phyloP scores from a whole-genome alignment of 495 filamentous ascomycete species.

The Lepidopterella palustris region DNA sequence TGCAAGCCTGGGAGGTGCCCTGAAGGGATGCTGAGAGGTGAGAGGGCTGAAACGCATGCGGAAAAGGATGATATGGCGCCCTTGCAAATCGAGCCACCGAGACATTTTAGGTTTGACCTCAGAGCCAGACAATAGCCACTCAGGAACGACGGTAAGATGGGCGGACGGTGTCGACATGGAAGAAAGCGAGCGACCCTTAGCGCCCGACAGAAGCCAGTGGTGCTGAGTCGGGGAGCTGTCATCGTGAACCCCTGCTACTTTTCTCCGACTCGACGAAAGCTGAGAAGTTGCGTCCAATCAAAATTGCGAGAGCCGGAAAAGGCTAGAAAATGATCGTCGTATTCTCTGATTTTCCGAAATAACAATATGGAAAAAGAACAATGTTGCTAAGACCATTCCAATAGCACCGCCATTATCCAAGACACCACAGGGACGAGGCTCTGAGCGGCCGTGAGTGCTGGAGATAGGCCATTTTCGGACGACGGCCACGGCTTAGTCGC shows the following conservation, averaged over 20 bases:
- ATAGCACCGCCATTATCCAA: slow-evolving; percentile 12
- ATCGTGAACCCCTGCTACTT: slow-evolving; percentile 16
- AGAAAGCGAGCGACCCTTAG: slow-evolving; percentile 12
- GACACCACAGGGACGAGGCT: slow-evolving; percentile 1
- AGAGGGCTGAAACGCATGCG: slow-evolving; percentile 26
- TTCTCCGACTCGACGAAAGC: slow-evolving; percentile 22
- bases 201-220: slow-evolving; percentile 18
- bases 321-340: slow-evolving; percentile 26
- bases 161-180: not conserved
- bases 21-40: not conserved
- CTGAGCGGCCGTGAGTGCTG: not conserved
- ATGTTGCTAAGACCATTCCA: slow-evolving; percentile 24
- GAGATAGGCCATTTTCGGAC: slow-evolving; percentile 3
- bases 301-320: slow-evolving; percentile 9
- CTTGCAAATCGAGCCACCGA: slow-evolving; percentile 22
- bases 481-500: not conserved
- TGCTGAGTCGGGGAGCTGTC: slow-evolving; percentile 11
- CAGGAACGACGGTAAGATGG: slow-evolving; percentile 1
- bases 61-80: slow-evolving; percentile 10
- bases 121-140: slow-evolving; percentile 14
- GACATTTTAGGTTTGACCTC: slow-evolving; percentile 25
- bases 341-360: slow-evolving; percentile 28
- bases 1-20: not conserved
- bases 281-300: slow-evolving; percentile 15
- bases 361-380: slow-evolving; percentile 27